These are phyloP conservation scores for Beauveria bassiana DNA, from an alignment of 2,329 filamentous ascomycete species.

Conservation along the genomic window DNA sequence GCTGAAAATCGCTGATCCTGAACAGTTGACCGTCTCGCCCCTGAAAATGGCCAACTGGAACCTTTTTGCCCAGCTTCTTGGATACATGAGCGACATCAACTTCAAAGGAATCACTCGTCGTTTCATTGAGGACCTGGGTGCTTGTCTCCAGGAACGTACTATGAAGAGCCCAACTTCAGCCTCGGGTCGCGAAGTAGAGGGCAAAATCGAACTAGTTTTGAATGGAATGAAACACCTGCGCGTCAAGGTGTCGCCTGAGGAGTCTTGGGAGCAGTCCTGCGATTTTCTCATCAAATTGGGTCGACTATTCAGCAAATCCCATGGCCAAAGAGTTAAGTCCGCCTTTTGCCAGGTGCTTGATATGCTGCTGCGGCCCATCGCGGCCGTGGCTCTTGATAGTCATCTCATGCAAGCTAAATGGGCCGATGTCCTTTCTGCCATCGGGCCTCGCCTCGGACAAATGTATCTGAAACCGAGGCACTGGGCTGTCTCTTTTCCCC, in stretches of 20 bases:
- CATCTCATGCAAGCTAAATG: slow-evolving; percentile 78
- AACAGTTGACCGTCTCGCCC: slow-evolving; percentile 68
- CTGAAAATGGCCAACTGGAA: slow-evolving; percentile 93
- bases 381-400: slow-evolving; percentile 65
- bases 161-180: slow-evolving; percentile 55
- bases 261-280: slow-evolving; percentile 78
- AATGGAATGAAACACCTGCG: slow-evolving; percentile 86
- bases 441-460: slow-evolving; percentile 71
- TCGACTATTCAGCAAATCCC: slow-evolving; percentile 73
- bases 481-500: slow-evolving; percentile 81
- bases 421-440: slow-evolving; percentile 72
- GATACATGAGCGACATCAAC: slow-evolving; percentile 92
- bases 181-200: slow-evolving; percentile 61
- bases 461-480: slow-evolving; percentile 89
- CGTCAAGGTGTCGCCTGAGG: slow-evolving; percentile 64
- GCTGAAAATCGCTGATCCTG: slow-evolving; percentile 78
- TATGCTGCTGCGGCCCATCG: slow-evolving; percentile 77
- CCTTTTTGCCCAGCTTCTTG: slow-evolving; percentile 83
- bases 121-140: slow-evolving; percentile 74
- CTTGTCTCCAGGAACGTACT: slow-evolving; percentile 66
- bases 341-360: slow-evolving; percentile 92
- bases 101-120: slow-evolving; percentile 76
- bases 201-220: slow-evolving; percentile 78
- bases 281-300: slow-evolving; percentile 79
- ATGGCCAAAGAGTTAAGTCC: slow-evolving; percentile 84